A percentile compares a stretch with the other conserved stretches of the same genome.
These are phyloP conservation scores for Wickerhamomyces strasburgensis DNA, from an alignment of 805 yeast species.

Conservation along the genomic window DNA sequence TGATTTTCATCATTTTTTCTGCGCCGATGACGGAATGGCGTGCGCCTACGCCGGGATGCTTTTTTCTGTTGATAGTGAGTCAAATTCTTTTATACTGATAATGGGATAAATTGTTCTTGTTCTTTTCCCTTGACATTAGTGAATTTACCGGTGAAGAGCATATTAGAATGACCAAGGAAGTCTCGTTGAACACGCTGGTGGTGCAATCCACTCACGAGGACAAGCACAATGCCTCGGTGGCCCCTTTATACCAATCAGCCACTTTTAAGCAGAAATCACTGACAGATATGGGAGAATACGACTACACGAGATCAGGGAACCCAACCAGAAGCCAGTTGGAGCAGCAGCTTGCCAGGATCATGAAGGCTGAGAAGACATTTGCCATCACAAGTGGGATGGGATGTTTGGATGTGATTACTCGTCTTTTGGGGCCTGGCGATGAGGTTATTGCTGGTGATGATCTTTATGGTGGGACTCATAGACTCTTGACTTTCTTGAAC, in stretches of 20 bases:
- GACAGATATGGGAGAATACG: constrained; percentile 73
- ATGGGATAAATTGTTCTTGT: too few species aligned
- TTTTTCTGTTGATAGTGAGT: too few species aligned
- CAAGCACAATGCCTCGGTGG: constrained; percentile 72
- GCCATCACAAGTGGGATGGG: constrained; percentile 94
- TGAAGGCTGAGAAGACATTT: constrained; percentile 69
- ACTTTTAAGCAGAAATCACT: constrained; percentile 81
- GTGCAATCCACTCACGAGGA: constrained; percentile 40
- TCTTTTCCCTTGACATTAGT: too few species aligned
- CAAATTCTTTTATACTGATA: too few species aligned
- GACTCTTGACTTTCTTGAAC: constrained; percentile 70
- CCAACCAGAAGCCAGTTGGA: constrained; percentile 86
- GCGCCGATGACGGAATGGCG: too few species aligned
- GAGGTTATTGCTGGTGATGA: constrained; percentile 94
- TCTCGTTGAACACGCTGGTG: constrained; percentile 15
- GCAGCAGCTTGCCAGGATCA: constrained; percentile 68
- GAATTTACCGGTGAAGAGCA: too few species aligned
- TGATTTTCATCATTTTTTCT: too few species aligned
- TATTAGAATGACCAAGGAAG: constrained; percentile 12
- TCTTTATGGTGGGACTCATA: constrained; percentile 89
- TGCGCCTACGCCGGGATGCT: too few species aligned
- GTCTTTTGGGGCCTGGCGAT: constrained; percentile 74
- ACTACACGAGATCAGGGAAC: constrained; percentile 88
- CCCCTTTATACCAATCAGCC: constrained; percentile 91
- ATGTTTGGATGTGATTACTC: constrained; percentile 77